Conservation (phyloP, 257 asterid genomes). For the Marsdenia floribunda region DNA sequence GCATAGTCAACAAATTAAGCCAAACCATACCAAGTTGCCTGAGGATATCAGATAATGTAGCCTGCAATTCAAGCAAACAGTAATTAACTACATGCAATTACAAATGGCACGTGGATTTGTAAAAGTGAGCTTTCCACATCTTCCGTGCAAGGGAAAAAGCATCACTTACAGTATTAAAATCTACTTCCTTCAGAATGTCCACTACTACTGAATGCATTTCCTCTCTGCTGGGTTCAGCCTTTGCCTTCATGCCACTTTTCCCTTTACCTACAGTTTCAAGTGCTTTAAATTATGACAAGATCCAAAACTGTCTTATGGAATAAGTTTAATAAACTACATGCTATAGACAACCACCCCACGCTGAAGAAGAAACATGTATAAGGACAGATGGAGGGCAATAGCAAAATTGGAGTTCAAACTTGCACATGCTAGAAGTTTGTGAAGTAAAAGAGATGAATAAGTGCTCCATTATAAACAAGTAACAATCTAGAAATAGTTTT, state of each 20-base stretch:
- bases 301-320: not conserved
- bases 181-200: slow-evolving; percentile 72
- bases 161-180: slow-evolving; percentile 72
- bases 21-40: slow-evolving; percentile 63
- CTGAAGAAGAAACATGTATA: not conserved
- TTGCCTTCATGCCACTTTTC: slow-evolving; percentile 35
- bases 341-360: not conserved
- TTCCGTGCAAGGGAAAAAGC: not conserved
- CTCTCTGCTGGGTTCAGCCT: slow-evolving; percentile 57
- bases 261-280: slow-evolving; percentile 34
- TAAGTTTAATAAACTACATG: not conserved
- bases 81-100: not conserved
- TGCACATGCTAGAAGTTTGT: not conserved
- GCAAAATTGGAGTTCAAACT: not conserved
- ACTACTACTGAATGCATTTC: slow-evolving; percentile 57
- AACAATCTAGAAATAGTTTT: not conserved
- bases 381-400: not conserved
- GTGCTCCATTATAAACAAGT: not conserved
- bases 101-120: not conserved
- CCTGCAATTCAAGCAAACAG: slow-evolving; percentile 46
- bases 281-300: not conserved
- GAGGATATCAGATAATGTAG: slow-evolving; percentile 81
- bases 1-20: not conserved
- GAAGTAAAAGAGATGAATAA: not conserved
- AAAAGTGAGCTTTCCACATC: not conserved